Evolutionary conservation across 139 green algal species (phyloP).

Genomic region (Chlorella sp.): DNA sequence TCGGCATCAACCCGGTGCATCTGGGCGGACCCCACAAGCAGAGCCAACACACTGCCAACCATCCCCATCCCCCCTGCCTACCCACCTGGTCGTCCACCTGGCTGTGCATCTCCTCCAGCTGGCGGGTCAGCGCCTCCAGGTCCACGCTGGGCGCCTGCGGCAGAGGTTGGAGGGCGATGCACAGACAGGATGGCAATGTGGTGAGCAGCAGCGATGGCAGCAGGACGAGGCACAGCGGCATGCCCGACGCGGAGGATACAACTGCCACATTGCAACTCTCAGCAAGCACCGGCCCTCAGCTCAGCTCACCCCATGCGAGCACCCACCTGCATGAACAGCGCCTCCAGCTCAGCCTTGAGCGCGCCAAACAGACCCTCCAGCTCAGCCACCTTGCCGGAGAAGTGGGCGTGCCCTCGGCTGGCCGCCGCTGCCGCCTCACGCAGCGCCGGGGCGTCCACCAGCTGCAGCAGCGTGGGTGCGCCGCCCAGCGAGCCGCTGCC

Average conservation of each 20-base stretch:
- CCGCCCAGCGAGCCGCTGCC: background rate
- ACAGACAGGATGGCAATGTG: no score
- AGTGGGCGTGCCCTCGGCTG: constrained; percentile 59
- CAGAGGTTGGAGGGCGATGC: no score
- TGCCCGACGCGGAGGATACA: no score
- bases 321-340: constrained; percentile 76
- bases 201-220: no score
- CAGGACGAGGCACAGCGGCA: no score
- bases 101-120: constrained; percentile 65
- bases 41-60: no score
- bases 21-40: no score
- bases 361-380: constrained; percentile 71
- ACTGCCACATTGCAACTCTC: no score
- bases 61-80: background rate
- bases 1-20: no score
- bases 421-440: constrained; percentile 74
- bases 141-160: constrained; percentile 79
- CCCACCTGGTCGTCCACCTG: constrained; percentile 71
- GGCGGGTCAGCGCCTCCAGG: constrained; percentile 69
- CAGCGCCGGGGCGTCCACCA: constrained; percentile 70
- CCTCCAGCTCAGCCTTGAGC: constrained; percentile 85
- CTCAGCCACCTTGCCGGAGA: constrained; percentile 82
- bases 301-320: no score
- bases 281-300: no score
- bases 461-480: constrained; percentile 62